Base-by-base conservation (phyloP, 148 eudicot genomes). In the Persicaria tinctoria region DNA sequence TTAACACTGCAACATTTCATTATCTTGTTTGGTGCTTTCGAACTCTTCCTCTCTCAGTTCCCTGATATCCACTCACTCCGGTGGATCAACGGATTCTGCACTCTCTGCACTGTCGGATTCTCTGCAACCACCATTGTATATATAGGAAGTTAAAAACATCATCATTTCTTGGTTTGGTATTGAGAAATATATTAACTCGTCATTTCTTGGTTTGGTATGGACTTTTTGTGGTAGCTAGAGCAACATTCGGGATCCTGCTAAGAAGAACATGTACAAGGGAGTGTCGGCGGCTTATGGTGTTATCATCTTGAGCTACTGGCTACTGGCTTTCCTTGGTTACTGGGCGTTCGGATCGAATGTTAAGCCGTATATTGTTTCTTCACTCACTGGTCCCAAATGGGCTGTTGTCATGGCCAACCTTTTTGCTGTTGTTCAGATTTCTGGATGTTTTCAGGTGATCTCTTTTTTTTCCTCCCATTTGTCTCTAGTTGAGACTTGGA, bases 401-500 rank as follows among this genome's bases (percentile, higher is more conserved):
- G 78, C 85, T 51, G 73, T 68, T 72, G 77, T 82, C 16, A 82
- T 82, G 85, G 87, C 87, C 46, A 84, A 84, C 59, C 66, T 82
- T 18, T 84, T 84, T 16, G 87, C 85, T 0, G 85, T 82, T 41
- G 69, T 84, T 80, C 87, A 84, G 47, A 84, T 84, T 72, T 73
- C 83, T n/a, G 87, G 85, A 66, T 84, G 87, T 72, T 84, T 51
- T 78, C 87, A 84, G 87, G 87, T 84, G 66, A 13, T 49, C 60
- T 56, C 55, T 23, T 44, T 69, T 2, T 32, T 32, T 0, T 3
- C 47, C n/a, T 10, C 1, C 53, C 27, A 23, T n/a, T n/a, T n/a
- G n/a, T n/a, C n/a, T n/a, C n/a, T n/a, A n/a, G n/a, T n/a, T n/a
- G n/a, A n/a, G n/a, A n/a, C n/a, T n/a, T n/a, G n/a, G n/a, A n/a